phyloP scores from a whole-genome alignment of 768 basidiomycete species.

The Paxillus involutus region DNA sequence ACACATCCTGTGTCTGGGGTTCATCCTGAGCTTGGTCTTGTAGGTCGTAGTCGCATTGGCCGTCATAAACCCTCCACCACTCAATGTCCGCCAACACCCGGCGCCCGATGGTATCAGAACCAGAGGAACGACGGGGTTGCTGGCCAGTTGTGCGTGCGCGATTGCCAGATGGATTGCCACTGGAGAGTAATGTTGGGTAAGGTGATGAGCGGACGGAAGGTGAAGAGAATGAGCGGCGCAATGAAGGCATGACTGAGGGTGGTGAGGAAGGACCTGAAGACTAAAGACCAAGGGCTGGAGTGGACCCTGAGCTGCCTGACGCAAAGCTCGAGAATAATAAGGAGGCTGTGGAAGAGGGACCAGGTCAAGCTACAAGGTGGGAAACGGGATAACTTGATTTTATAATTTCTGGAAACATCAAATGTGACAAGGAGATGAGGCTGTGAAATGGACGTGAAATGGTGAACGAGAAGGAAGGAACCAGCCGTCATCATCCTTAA shows the following conservation, averaged over 20 bases:
- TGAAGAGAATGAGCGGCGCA: constrained; percentile 74
- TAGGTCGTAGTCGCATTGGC: constrained; percentile 47
- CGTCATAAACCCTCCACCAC: constrained; percentile 81
- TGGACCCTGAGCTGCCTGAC: constrained; percentile 44
- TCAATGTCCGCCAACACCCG: constrained; percentile 84
- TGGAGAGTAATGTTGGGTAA: constrained; percentile 49
- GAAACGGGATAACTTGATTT: constrained; percentile 37
- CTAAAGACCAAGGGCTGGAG: constrained; percentile 19
- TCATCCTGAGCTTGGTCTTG: constrained; percentile 32
- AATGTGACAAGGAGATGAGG: constrained; percentile 14
- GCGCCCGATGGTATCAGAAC: constrained; percentile 61
- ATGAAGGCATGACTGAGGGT: constrained; percentile 58
- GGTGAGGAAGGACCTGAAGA: constrained; percentile 15
- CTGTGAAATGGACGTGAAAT: constrained; percentile 14
- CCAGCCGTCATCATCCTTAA: constrained; percentile 7
- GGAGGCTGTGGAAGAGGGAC: constrained; percentile 27
- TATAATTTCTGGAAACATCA: constrained; percentile 40
- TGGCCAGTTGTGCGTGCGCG: constrained; percentile 38
- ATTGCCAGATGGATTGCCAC: constrained; percentile 31
- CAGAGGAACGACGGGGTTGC: constrained; percentile 58
- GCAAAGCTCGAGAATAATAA: constrained; percentile 37
- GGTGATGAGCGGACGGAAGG: constrained; percentile 70
- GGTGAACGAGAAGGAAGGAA: neutral
- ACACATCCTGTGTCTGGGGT: constrained; percentile 4
- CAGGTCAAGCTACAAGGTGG: constrained; percentile 30